These are phyloP conservation scores for Thinopyrum obtusiflorum DNA, from an alignment of 202 grass and related monocot genomes.

Conservation along the genomic window DNA sequence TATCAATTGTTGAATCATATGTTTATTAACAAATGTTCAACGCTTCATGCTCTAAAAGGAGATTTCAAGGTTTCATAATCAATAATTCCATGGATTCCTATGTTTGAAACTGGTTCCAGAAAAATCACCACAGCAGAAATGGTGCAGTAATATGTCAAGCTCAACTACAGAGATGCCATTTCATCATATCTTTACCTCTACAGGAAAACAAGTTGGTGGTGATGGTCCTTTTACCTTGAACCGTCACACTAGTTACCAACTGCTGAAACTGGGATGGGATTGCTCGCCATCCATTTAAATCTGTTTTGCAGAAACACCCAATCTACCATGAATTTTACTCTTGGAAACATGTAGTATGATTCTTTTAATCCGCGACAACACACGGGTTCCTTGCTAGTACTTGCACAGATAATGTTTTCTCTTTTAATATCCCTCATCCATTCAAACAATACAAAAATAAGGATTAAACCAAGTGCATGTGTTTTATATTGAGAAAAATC, in stretches of 20 bases:
- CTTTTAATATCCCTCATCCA: neutral
- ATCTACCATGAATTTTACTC: neutral
- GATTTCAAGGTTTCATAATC: neutral
- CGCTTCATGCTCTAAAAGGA: neutral
- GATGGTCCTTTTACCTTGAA: neutral
- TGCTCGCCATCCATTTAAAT: too few species aligned
- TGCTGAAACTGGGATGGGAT: too few species aligned
- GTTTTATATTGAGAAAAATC: neutral
- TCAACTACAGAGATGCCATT: conserved; percentile 7
- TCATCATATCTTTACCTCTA: neutral
- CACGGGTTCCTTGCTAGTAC: neutral
- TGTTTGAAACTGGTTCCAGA: neutral
- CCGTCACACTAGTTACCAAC: too few species aligned
- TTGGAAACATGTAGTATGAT: neutral
- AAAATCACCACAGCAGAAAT: neutral
- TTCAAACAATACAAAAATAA: neutral
- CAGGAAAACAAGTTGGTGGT: neutral
- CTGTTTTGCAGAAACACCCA: neutral
- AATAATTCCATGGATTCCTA: neutral
- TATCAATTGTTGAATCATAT: neutral
- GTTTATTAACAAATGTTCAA: neutral
- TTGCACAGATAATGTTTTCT: neutral
- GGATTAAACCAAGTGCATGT: neutral
- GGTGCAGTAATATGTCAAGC: neutral
- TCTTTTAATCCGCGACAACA: neutral